A percentile compares a stretch with the other conserved stretches of the same genome.
These are phyloP conservation scores for Malassezia japonica DNA, from an alignment of 1,284 basidiomycete species.

Conservation along the genomic window DNA sequence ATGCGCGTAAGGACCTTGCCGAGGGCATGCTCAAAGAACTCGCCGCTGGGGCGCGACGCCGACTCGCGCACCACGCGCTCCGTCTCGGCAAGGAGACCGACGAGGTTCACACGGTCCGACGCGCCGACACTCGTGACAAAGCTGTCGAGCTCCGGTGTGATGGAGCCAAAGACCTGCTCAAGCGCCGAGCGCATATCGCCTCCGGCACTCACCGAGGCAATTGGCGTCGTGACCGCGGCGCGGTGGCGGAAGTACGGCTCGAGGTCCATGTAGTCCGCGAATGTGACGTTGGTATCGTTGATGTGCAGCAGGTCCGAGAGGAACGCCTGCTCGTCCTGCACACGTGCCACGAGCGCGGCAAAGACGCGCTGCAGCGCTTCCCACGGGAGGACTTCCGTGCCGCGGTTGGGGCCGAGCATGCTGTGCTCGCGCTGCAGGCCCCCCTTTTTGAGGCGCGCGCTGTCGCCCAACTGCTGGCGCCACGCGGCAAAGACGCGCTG, in stretches of 20 bases:
- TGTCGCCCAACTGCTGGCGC: conserved; percentile 23
- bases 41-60: neutral
- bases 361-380: conserved; percentile 68
- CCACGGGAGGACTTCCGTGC: conserved; percentile 12
- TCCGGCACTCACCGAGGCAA: conserved; percentile 17
- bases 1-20: conserved; percentile 64
- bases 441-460: conserved; percentile 19
- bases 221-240: conserved; percentile 54
- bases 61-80: conserved; percentile 71
- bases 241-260: conserved; percentile 89
- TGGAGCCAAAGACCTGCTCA: conserved; percentile 89
- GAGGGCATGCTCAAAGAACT: conserved; percentile 45
- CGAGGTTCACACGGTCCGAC: conserved; percentile 59
- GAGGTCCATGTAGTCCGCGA: conserved; percentile 87
- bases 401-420: conserved; percentile 1
- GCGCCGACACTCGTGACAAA: conserved; percentile 53
- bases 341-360: conserved; percentile 64
- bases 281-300: conserved; percentile 66
- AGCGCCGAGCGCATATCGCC: conserved; percentile 55
- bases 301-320: conserved; percentile 85
- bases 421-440: conserved; percentile 17
- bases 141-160: conserved; percentile 68
- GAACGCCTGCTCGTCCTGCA: conserved; percentile 77
- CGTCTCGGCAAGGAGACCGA: conserved; percentile 70
- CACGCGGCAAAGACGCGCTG: conserved; percentile 26